Evolutionary conservation across 805 yeast species (phyloP), one percentile per base, ranked within the genome.

Genomic region (Candida adriatica): DNA sequence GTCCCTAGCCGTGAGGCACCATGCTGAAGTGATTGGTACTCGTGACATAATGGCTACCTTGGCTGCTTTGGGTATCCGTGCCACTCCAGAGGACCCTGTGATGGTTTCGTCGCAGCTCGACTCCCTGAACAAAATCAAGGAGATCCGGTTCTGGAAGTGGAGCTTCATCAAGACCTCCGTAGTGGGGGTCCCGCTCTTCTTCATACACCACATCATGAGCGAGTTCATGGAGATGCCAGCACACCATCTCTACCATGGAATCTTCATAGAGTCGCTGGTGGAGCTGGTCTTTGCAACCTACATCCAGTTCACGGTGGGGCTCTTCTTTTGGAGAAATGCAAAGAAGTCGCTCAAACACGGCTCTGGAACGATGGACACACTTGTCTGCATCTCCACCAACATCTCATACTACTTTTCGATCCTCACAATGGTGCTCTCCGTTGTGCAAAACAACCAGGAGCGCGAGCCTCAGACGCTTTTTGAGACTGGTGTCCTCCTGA

Each of bases 321-420:
- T 60, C 6, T 63, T 68, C 21, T 92, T 87, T 49, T 75, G 75
- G 56, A 59, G 56, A 29, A 79, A 84, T 34, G 73, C 92, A 6
- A 66, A 58, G 50, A 70, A 68, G 21, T 79, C 95, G 6, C 37
- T 87, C 15, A 64, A 64, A 32, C 87, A 83, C 48, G 69, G 77
- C 6, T 76, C 84, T 16, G 79, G 79, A 8, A 86, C 90, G 6
- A 94, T 92, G 98, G 98, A 92, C 56, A 82, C 90, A 2, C 64
- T 92, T 38, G 87, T 92, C 22, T 77, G 82, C 31, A 64, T 83
- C 14, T 85, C 96, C 4, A 87, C 96, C 0, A 59, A 79, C 29
- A 75, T 82, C 15, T 84, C 96, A 5, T 92, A 75, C 50, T 29
- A 63, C 5, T 90, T 84, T 48, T 87, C 96, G 1, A 52, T 81